Evolutionary conservation across 192 early-diverging fungal genomes (phyloP), one percentile per base, ranked within the genome.

Genomic region (Phlyctochytrium bullatum): DNA sequence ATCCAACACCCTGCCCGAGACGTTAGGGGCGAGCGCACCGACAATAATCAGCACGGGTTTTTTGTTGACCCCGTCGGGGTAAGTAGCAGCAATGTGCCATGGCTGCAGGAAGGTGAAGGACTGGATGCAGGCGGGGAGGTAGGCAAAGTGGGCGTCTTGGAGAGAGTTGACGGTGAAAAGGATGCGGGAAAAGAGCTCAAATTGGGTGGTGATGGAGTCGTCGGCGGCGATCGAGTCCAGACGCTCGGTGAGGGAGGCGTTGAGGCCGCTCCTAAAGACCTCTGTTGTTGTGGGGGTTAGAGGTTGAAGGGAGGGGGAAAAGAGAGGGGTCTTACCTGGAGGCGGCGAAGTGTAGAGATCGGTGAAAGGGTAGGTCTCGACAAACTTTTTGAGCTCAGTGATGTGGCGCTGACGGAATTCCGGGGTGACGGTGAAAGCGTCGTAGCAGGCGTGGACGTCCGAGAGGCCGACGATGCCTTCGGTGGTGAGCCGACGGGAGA

Each of bases 301-400:
- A n/a, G n/a, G n/a, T n/a, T n/a, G n/a, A n/a, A n/a, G n/a, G n/a
- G n/a, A n/a, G n/a, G n/a, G n/a, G n/a, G n/a, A n/a, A n/a, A n/a
- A n/a, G n/a, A n/a, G n/a, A n/a, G n/a, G n/a, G n/a, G n/a, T n/a
- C n/a, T n/a, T n/a, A n/a, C n/a, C n/a, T n/a, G n/a, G n/a, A n/a
- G n/a, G n/a, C n/a, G n/a, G n/a, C n/a, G n/a, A n/a, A n/a, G n/a
- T n/a, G n/a, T n/a, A n/a, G n/a, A n/a, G n/a, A n/a, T n/a, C n/a
- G n/a, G n/a, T 20, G 54, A 57, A 28, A 57, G 27, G 12, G 25
- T 69, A 69, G 36, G 53, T 16, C 20, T 69, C 51, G 47, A 64
- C 33, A 27, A 60, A 63, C 30, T 47, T 31, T 33, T 69, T 69
- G 28, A 69, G 68, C 3, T 59, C 59, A 56, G 64, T 50, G 40